Percentiles rank a stretch among this genome's conserved stretches.
These are phyloP conservation scores for Phycomyces nitens DNA, from an alignment of 192 early-diverging fungal genomes.

Conservation along the genomic window DNA sequence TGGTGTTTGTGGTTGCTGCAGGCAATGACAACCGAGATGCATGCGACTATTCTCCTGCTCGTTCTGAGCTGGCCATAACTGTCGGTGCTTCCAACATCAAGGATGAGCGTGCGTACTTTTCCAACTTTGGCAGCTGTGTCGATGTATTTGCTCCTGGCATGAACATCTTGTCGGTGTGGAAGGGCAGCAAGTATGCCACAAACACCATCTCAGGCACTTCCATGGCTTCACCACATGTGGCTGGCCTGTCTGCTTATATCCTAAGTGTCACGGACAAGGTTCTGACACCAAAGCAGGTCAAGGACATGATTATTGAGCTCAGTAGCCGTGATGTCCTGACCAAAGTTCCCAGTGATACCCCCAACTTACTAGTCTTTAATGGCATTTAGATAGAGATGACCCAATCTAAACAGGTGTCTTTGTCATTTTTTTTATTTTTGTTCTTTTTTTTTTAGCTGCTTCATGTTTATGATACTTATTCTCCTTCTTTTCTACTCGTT, in stretches of 20 bases:
- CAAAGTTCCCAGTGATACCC: slow-evolving; percentile 52
- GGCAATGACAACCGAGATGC: slow-evolving; percentile 88
- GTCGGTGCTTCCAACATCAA: slow-evolving; percentile 82
- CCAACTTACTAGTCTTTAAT: slow-evolving; percentile 75
- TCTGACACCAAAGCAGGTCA: slow-evolving; percentile 61
- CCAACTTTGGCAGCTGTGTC: slow-evolving; percentile 86
- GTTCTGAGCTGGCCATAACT: slow-evolving; percentile 74
- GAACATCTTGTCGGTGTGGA: slow-evolving; percentile 77
- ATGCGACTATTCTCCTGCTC: slow-evolving; percentile 85
- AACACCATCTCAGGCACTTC: slow-evolving; percentile 62
- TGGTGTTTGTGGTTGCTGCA: slow-evolving; percentile 87
- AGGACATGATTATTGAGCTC: slow-evolving; percentile 57
- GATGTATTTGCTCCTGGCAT: slow-evolving; percentile 90
- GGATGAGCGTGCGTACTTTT: slow-evolving; percentile 84
- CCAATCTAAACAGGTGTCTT: no score
- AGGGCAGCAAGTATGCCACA: slow-evolving; percentile 16
- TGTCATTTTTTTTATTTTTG: background rate
- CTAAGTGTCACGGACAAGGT: slow-evolving; percentile 31
- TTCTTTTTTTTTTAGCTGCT: background rate
- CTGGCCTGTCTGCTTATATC: slow-evolving; percentile 59
- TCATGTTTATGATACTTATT: no score
- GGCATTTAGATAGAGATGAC: slow-evolving; percentile 2
- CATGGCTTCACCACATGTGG: slow-evolving; percentile 76
- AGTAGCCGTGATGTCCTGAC: slow-evolving; percentile 59
- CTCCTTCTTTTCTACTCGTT: no score